Evolutionary conservation across 139 green algal species (phyloP).

Genomic region (Closterium sp.): DNA sequence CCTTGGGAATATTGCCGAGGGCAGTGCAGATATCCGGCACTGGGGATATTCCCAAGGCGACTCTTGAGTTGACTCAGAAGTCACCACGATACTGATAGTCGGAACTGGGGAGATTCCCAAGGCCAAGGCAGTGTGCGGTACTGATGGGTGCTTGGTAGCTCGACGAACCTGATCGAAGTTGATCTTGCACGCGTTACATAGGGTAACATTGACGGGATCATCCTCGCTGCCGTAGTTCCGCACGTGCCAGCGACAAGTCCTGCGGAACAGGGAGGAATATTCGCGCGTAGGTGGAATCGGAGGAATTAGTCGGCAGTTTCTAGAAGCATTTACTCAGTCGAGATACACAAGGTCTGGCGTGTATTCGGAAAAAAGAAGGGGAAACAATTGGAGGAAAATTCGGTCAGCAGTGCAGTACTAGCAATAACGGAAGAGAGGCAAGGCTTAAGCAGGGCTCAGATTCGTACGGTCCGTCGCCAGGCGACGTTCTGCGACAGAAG

Average conservation of each 20-base stretch:
- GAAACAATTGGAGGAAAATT: background rate
- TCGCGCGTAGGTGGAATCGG: background rate
- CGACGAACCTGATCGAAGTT: constrained; percentile 37
- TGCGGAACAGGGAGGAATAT: background rate
- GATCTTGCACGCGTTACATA: constrained; percentile 47
- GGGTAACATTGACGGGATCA: constrained; percentile 34
- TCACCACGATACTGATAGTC: too few species aligned
- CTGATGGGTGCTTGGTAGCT: background rate
- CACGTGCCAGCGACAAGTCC: constrained; percentile 39
- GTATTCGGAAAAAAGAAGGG: background rate
- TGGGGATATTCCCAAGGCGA: too few species aligned
- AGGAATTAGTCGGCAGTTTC: background rate
- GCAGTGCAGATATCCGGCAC: background rate
- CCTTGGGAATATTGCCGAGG: background rate
- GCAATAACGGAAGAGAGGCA: background rate
- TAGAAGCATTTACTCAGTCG: background rate
- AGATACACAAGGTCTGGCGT: background rate
- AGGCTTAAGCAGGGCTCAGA: background rate
- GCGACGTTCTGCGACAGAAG: constrained; percentile 13
- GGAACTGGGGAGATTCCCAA: too few species aligned
- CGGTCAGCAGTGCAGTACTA: background rate
- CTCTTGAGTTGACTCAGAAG: too few species aligned
- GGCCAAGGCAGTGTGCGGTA: too few species aligned
- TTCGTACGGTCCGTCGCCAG: constrained; percentile 13
- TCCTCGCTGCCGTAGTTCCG: constrained; percentile 37